Conservation (phyloP, 345 rosid species). For the Balakata baccata region DNA sequence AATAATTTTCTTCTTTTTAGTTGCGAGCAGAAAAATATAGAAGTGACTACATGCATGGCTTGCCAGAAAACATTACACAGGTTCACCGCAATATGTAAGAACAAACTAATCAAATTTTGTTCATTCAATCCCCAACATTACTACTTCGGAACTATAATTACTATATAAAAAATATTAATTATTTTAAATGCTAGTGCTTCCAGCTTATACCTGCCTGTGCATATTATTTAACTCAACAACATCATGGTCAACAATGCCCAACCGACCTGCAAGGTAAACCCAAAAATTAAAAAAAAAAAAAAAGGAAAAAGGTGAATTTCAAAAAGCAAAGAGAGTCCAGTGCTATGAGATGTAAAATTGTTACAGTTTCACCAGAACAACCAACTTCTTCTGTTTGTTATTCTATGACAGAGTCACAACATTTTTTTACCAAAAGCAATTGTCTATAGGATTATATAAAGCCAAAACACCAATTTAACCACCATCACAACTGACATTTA, state of each 20-base stretch:
- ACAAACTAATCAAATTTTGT: background rate
- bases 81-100: background rate
- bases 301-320: background rate
- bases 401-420: background rate
- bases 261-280: conserved; percentile 49
- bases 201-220: conserved; percentile 84
- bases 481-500: background rate
- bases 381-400: background rate
- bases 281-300: background rate
- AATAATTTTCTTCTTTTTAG: background rate
- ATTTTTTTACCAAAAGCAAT: background rate
- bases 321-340: background rate
- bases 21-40: background rate
- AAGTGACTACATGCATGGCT: background rate
- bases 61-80: background rate
- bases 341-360: background rate
- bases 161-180: background rate
- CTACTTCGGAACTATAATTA: background rate
- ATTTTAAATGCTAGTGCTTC: background rate
- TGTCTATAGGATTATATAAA: background rate
- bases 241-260: conserved; percentile 94
- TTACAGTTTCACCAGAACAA: background rate
- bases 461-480: background rate
- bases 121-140: background rate
- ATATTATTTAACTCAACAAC: conserved; percentile 91